phyloP scores from a whole-genome alignment of 306 rosid genomes.

The Malus sieversii region DNA sequence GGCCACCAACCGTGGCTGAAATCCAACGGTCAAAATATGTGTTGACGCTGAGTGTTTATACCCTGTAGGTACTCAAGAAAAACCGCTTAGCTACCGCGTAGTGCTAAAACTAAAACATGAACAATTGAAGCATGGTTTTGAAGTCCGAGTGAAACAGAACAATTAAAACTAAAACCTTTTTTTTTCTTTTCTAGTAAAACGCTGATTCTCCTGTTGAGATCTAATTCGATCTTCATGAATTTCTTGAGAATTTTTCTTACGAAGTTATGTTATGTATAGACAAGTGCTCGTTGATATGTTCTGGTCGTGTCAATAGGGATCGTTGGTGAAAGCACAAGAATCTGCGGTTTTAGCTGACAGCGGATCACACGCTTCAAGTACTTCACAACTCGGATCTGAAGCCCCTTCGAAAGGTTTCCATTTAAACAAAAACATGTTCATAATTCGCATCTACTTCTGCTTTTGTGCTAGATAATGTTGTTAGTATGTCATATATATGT shows the following conservation, averaged over 20 bases:
- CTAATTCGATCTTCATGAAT: neutral
- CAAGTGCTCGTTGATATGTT: slow-evolving; percentile 13
- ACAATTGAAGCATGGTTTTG: neutral
- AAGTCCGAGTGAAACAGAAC: neutral
- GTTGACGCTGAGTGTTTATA: neutral
- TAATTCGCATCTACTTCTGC: neutral
- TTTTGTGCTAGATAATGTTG: neutral
- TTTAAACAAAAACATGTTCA: neutral
- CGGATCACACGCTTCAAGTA: slow-evolving; percentile 49
- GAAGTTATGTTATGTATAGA: slow-evolving; percentile 6
- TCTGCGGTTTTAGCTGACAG: slow-evolving; percentile 36
- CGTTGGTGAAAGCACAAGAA: slow-evolving; percentile 45
- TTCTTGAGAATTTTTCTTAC: neutral
- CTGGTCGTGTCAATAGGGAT: slow-evolving; percentile 40
- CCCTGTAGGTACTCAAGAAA: no score
- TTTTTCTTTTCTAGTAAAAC: no score
- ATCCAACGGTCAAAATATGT: neutral
- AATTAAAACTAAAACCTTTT: no score
- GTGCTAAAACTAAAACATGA: no score
- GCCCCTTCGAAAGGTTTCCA: slow-evolving; percentile 59
- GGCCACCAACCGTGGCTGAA: no score
- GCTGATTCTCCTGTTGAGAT: neutral
- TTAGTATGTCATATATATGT: neutral
- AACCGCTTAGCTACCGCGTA: no score
- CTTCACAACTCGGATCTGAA: slow-evolving; percentile 39